phyloP scores from a whole-genome alignment of 768 basidiomycete species.

The Sistotremastrum niveocremeum region DNA sequence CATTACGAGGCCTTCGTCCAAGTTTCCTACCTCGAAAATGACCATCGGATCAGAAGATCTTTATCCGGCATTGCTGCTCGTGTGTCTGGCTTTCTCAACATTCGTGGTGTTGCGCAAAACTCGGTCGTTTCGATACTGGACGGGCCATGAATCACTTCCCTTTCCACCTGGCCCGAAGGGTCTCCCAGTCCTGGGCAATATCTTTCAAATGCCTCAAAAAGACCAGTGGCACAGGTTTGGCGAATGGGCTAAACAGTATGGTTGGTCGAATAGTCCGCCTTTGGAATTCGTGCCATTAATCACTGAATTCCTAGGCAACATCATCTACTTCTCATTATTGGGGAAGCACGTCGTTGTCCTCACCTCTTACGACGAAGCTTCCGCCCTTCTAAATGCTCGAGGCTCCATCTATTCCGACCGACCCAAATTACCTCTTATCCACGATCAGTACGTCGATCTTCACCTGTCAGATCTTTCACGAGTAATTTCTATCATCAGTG shows the following conservation, averaged over 20 bases:
- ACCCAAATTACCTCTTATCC: slow-evolving; percentile 16
- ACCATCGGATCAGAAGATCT: too few relatives aligned
- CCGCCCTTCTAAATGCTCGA: slow-evolving; percentile 21
- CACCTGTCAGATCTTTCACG: not conserved
- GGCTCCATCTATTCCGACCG: slow-evolving; percentile 21
- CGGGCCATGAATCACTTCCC: not conserved
- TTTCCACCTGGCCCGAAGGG: slow-evolving; percentile 13
- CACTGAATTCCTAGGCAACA: slow-evolving; percentile 13
- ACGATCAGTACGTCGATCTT: slow-evolving; percentile 13
- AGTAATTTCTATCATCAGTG: slow-evolving; percentile 1
- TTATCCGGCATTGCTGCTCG: too few relatives aligned
- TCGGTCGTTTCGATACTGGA: too few relatives aligned
- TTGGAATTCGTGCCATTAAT: too few relatives aligned
- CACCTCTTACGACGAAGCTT: slow-evolving; percentile 18
- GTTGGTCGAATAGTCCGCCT: not conserved
- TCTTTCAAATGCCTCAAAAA: slow-evolving; percentile 10
- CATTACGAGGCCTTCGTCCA: too few relatives aligned
- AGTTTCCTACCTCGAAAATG: too few relatives aligned
- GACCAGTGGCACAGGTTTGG: slow-evolving; percentile 9
- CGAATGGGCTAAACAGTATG: slow-evolving; percentile 11
- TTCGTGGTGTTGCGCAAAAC: too few relatives aligned
- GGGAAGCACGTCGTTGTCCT: slow-evolving; percentile 18
- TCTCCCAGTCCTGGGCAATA: slow-evolving; percentile 14
- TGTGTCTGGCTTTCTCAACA: too few relatives aligned
- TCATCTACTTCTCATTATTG: slow-evolving; percentile 19